A percentile compares a stretch with the other conserved stretches of the same genome.
Conservation (phyloP, 768 basidiomycete species). For the Russula earlei region DNA sequence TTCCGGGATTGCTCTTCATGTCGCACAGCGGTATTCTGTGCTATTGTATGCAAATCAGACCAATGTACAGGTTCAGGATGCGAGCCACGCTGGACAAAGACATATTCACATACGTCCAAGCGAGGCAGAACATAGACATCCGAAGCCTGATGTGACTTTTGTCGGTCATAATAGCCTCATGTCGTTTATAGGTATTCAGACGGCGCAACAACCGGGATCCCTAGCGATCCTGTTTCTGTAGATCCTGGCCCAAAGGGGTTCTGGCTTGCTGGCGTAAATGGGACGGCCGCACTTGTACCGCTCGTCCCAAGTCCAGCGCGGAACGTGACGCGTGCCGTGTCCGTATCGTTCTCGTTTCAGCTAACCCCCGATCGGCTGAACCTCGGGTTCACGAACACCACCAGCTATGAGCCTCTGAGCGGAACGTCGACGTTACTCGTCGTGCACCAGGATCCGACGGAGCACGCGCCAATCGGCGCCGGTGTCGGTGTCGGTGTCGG, state of each 20-base stretch:
- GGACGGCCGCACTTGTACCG: slow-evolving; percentile 7
- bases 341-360: slow-evolving; percentile 8
- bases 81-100: slow-evolving; percentile 31
- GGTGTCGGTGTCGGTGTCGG: neutral
- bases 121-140: slow-evolving; percentile 16
- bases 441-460: slow-evolving; percentile 1
- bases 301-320: neutral
- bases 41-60: slow-evolving; percentile 35
- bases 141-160: slow-evolving; percentile 8
- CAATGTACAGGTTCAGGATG: slow-evolving; percentile 30
- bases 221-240: slow-evolving; percentile 4
- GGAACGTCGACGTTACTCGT: slow-evolving; percentile 10
- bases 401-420: slow-evolving; percentile 14
- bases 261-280: neutral
- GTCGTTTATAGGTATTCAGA: slow-evolving; percentile 7
- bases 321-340: neutral
- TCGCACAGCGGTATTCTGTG: slow-evolving; percentile 45
- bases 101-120: slow-evolving; percentile 25
- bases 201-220: neutral
- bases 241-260: slow-evolving; percentile 13
- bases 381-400: slow-evolving; percentile 15
- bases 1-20: slow-evolving; percentile 31
- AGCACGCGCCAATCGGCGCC: neutral
- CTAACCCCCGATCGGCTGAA: slow-evolving; percentile 1
- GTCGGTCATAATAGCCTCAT: neutral